A percentile compares a stretch with the other conserved stretches of the same genome.
Evolutionary conservation across 208 protist genomes (phyloP).

Genomic region (Acanthamoeba lenticulata): DNA sequence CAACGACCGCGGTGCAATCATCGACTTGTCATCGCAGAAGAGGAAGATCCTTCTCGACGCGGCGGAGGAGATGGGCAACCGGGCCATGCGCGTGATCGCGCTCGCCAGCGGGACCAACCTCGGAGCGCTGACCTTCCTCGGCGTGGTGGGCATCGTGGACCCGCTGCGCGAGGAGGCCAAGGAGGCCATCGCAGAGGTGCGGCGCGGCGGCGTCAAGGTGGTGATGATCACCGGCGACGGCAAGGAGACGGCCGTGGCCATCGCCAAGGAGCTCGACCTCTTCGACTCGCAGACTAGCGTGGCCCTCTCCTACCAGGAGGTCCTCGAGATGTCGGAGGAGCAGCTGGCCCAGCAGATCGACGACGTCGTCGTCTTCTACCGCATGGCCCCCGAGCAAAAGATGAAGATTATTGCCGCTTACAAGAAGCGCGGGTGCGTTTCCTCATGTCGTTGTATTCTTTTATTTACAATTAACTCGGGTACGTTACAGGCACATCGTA

Average conservation of each 20-base stretch:
- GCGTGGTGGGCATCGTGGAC: conserved; percentile 94
- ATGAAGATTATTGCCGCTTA: conserved; percentile 70
- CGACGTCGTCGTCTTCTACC: conserved; percentile 76
- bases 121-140: conserved; percentile 91
- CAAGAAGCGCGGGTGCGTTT: conserved; percentile 36
- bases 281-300: conserved; percentile 30
- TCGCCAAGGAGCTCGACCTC: conserved; percentile 62
- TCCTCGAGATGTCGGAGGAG: conserved; percentile 64
- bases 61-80: conserved; percentile 56
- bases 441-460: too few species aligned
- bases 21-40: conserved; percentile 64
- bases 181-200: neutral
- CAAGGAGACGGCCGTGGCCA: conserved; percentile 52
- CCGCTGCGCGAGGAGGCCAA: conserved; percentile 90
- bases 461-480: neutral
- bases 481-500: conserved; percentile 84
- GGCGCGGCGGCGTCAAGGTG: conserved; percentile 19
- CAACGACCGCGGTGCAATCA: conserved; percentile 41
- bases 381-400: conserved; percentile 81
- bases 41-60: conserved; percentile 1
- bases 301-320: conserved; percentile 57
- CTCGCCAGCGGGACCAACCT: conserved; percentile 68
- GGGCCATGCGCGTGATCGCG: conserved; percentile 76
- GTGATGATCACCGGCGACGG: conserved; percentile 64
- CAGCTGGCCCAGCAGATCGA: conserved; percentile 63